phyloP scores from a whole-genome alignment of 352 stramenopile species.

The Globisporangium yorkense region DNA sequence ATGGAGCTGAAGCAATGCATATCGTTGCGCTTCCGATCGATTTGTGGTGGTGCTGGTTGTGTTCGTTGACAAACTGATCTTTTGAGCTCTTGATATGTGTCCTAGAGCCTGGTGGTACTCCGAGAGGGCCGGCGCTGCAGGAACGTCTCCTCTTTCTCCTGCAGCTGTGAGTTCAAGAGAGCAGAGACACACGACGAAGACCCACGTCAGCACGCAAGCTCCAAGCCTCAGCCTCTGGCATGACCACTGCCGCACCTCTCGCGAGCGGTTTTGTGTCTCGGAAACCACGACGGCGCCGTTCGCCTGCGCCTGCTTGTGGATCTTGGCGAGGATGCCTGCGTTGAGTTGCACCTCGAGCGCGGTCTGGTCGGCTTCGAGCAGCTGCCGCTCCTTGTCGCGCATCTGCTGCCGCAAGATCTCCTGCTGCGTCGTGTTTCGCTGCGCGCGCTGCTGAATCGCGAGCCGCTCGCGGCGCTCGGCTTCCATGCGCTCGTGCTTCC shows the following conservation, averaged over 20 bases:
- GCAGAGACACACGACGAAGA: neutral
- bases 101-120: constrained; percentile 26
- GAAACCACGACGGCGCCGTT: constrained; percentile 48
- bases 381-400: constrained; percentile 49
- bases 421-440: constrained; percentile 55
- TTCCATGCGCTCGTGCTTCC: constrained; percentile 56
- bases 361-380: constrained; percentile 62
- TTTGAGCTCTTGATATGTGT: neutral
- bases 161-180: constrained; percentile 22
- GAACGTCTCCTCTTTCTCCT: constrained; percentile 43
- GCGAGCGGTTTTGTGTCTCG: constrained; percentile 68
- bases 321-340: constrained; percentile 58
- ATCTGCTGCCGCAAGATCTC: constrained; percentile 68
- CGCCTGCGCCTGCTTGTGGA: constrained; percentile 50
- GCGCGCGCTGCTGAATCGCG: constrained; percentile 38
- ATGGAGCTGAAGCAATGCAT: constrained; percentile 6
- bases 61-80: neutral
- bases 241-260: constrained; percentile 31
- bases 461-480: constrained; percentile 49
- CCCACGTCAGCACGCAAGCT: neutral
- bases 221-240: neutral
- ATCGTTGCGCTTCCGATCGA: constrained; percentile 1
- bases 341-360: constrained; percentile 73
- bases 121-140: constrained; percentile 26
- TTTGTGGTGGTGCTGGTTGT: neutral